Evolutionary conservation across 495 filamentous ascomycete species (phyloP).

Genomic region (Penicillium lagena): DNA sequence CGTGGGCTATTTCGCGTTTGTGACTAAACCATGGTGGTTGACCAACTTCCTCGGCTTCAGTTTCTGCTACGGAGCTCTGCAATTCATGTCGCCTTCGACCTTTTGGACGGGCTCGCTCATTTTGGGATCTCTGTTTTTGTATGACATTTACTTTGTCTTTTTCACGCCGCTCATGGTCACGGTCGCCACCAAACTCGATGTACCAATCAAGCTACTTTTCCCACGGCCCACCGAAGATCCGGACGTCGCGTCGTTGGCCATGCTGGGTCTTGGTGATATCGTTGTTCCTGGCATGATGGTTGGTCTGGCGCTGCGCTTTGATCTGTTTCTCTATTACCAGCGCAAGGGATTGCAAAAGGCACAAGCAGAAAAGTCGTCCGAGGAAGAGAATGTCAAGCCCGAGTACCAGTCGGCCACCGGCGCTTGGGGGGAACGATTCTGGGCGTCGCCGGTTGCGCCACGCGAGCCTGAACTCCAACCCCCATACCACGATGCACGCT

Average conservation of each 20-base stretch:
- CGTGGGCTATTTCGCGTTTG: constrained; percentile 63
- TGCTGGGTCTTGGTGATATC: constrained; percentile 92
- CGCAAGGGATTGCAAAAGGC: constrained; percentile 41
- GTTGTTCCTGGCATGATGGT: constrained; percentile 93
- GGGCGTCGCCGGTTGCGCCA: constrained; percentile 44
- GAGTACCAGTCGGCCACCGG: constrained; percentile 56
- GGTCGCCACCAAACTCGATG: constrained; percentile 83
- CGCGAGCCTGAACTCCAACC: constrained; percentile 26
- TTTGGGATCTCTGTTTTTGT: constrained; percentile 75
- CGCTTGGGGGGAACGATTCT: constrained; percentile 81
- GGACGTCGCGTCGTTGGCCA: constrained; percentile 49
- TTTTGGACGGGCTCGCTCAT: constrained; percentile 78
- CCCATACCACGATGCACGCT: constrained; percentile 33
- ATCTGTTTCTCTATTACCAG: constrained; percentile 78
- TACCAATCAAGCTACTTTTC: constrained; percentile 90
- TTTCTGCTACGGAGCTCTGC: constrained; percentile 75
- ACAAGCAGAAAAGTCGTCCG: constrained; percentile 24
- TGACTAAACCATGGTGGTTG: constrained; percentile 67
- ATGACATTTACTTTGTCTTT: constrained; percentile 97
- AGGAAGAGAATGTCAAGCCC: constrained; percentile 38
- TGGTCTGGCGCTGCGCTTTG: constrained; percentile 79
- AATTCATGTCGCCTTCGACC: constrained; percentile 84
- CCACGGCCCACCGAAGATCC: constrained; percentile 47
- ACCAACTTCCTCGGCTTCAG: constrained; percentile 84
- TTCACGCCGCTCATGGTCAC: constrained; percentile 97